Percentiles rank a stretch among this genome's conserved stretches.
Evolutionary conservation across 2,329 filamentous ascomycete species (phyloP).

Genomic region (Macrophomina phaseolina): DNA sequence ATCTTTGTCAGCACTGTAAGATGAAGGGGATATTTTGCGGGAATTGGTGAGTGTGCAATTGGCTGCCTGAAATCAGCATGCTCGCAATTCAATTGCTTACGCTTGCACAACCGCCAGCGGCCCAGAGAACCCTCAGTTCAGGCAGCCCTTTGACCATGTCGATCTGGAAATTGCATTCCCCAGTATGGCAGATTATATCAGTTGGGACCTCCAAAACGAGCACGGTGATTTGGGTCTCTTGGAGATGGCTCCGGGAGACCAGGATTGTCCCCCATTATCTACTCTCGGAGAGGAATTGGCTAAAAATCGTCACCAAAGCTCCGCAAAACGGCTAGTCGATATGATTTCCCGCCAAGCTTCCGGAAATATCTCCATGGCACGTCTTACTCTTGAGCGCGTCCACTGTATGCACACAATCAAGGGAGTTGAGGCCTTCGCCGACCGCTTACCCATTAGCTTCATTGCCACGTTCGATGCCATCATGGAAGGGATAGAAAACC

Average conservation of each 20-base stretch:
- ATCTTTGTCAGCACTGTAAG: constrained; percentile 4
- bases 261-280: neutral
- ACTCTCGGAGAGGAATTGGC: neutral
- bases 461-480: constrained; percentile 17
- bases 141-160: neutral
- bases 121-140: neutral
- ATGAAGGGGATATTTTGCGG: neutral
- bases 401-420: neutral
- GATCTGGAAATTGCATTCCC: neutral
- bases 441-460: constrained; percentile 17
- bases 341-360: neutral
- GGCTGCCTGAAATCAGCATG: neutral
- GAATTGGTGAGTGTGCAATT: neutral
- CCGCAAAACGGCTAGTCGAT: neutral
- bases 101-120: neutral
- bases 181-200: neutral
- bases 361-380: neutral
- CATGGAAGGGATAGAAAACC: constrained; percentile 4
- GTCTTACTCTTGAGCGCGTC: neutral
- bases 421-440: neutral
- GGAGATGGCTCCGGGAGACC: neutral
- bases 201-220: neutral
- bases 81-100: neutral
- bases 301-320: neutral
- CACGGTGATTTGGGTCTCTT: constrained; percentile 2